Base-by-base conservation (phyloP, 306 rosid genomes). In the Pueraria montana region DNA sequence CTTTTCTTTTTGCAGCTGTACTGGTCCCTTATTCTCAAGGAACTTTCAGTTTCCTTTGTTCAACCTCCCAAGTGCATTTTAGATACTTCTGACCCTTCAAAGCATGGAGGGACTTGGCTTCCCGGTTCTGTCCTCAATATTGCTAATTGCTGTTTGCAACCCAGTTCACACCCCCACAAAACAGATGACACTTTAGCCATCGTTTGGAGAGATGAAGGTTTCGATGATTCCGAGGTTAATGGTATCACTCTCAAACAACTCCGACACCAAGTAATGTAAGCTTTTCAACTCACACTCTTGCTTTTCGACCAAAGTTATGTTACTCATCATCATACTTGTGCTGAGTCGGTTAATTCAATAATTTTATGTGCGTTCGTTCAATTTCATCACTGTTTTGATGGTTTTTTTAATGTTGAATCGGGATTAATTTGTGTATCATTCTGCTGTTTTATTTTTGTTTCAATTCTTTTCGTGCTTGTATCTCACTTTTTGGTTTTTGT, bases 151-250 rank as follows among this genome's bases (percentile, higher is more conserved):
- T 96, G 97, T 83, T 77, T 96, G 89, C 86, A 83, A 24, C 91
- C 97, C 38, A 64, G 56, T 12, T 26, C 80, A 14, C 82, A 86
- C 46, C 94, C 91, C 26, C 83, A 87, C 74, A 93, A 88, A 83
- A 81, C 73, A n/a, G 99, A 96, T 63, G 59, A 73, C 42, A 67
- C 89, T 87, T 3, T 84, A 46, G 98, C 99, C 76, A 79, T 96
- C 5, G 90, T 93, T 5, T 96, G 97, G 97, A 91, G 94, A 76
- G 94, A 86, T 73, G 98, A 94, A 81, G 96, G 93, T 11, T 76
- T 12, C 71, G 92, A 93, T 72, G 82, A 92, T 74, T 86, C 97
- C 2, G 16, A 50, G 65, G 84, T 94, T 27, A 93, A 89, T 55
- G 73, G 3, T 4, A 24, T 92, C 85, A 91, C 97, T 4, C 86